Evolutionary conservation across 108 stramenopile species (phyloP).

Genomic region (Cyclotella sp.): DNA sequence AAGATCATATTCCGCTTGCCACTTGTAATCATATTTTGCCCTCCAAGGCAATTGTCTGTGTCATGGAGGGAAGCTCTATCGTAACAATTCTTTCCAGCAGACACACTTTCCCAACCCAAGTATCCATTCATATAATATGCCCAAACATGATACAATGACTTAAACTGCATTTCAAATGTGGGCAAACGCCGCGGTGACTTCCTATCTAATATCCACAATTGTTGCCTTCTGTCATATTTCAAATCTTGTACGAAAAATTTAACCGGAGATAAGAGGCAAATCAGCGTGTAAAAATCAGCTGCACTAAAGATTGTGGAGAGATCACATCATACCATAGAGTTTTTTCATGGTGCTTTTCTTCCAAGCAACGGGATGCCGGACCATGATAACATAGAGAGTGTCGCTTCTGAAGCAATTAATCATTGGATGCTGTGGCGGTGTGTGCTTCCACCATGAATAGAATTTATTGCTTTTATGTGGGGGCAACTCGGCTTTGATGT

Average conservation of each 20-base stretch:
- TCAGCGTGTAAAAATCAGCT: not conserved
- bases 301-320: not conserved
- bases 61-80: not conserved
- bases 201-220: conserved; percentile 18
- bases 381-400: conserved; percentile 32
- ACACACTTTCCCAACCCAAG: conserved; percentile 19
- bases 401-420: conserved; percentile 29
- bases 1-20: conserved; percentile 21
- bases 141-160: conserved; percentile 27
- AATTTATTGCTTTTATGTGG: conserved; percentile 13
- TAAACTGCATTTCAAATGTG: conserved; percentile 14
- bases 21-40: conserved; percentile 13
- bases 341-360: conserved; percentile 18
- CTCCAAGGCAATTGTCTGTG: conserved; percentile 29
- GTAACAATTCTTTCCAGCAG: conserved; percentile 25
- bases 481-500: not conserved
- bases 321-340: conserved; percentile 2
- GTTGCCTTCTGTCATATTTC: not conserved
- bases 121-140: conserved; percentile 34
- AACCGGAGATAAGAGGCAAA: not conserved
- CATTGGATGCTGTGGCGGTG: conserved; percentile 39
- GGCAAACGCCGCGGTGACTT: conserved; percentile 24
- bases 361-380: conserved; percentile 29
- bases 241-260: conserved; percentile 1
- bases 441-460: conserved; percentile 38